Conservation (phyloP, 768 basidiomycete genomes). For the Hypholoma fasciculare region DNA sequence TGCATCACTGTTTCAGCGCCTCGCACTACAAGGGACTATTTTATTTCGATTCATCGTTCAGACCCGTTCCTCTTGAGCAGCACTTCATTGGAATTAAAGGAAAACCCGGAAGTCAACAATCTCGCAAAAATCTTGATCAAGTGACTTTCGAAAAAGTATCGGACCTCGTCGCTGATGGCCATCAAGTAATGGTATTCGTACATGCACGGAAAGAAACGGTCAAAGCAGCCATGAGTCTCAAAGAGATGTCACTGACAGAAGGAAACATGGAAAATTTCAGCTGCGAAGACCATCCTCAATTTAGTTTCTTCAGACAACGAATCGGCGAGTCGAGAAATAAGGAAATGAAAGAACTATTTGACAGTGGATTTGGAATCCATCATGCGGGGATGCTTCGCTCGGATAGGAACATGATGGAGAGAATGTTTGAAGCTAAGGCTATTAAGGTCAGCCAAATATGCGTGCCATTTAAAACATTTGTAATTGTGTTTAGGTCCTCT, state of each 20-base stretch:
- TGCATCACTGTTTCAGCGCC: constrained; percentile 52
- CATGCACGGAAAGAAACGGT: constrained; percentile 98
- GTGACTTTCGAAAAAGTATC: constrained; percentile 91
- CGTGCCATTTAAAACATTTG: neutral
- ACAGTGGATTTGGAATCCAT: constrained; percentile 93
- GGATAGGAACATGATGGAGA: constrained; percentile 94
- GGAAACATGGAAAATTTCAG: constrained; percentile 77
- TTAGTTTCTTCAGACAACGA: constrained; percentile 70
- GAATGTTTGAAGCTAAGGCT: constrained; percentile 85
- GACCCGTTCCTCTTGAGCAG: constrained; percentile 95
- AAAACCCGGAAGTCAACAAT: constrained; percentile 70
- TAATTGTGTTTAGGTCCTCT: constrained; percentile 71
- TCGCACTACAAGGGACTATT: constrained; percentile 86
- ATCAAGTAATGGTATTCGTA: constrained; percentile 99
- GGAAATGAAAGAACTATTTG: constrained; percentile 95
- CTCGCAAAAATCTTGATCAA: constrained; percentile 84
- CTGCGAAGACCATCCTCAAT: constrained; percentile 80
- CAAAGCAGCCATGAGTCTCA: constrained; percentile 79
- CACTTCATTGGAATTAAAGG: constrained; percentile 95
- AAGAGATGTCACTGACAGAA: constrained; percentile 73
- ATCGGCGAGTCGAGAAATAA: constrained; percentile 86
- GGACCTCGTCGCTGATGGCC: constrained; percentile 84
- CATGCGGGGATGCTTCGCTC: constrained; percentile 97
- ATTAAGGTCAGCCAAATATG: constrained; percentile 73
- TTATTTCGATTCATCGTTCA: constrained; percentile 97